Evolutionary conservation across 1,139 yeast species (phyloP), one percentile per base, ranked within the genome.

Genomic region (Hyphopichia khmerensis): DNA sequence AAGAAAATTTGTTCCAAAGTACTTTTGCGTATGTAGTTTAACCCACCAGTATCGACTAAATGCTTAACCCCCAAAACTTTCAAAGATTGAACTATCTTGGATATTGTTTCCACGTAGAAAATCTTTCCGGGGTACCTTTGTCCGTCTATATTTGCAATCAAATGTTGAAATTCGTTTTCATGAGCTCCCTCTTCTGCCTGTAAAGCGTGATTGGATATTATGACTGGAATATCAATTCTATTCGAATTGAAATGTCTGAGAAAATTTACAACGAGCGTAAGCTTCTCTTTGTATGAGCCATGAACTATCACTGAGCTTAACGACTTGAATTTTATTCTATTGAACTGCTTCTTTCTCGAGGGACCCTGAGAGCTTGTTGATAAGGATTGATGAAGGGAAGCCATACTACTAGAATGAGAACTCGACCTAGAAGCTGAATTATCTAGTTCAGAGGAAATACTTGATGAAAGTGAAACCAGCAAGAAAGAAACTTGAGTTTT

Each of bases 211-310:
- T 32, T 40, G 42, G 36, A 32, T 34, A 43, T 32, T 1, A 51
- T 43, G 17, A 39, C 40, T 6, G 53, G 41, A 13, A 45, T 31
- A 24, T 43, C 45, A 10, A 52, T 13, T 13, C 33, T 33, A 10
- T 39, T 35, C 16, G 40, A 40, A 19, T 44, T 46, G 15, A 58
- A 49, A 9, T 40, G 33, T 21, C 59, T 56, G 36, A 60, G 51
- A 40, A 64, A 55, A 13, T 56, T 46, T 7, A 62, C 51, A n/a
- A 64, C 51, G 35, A 60, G 45, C 17, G 46, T 50, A 16, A 62
- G 52, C 43, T 64, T 67, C 41, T 67, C 72, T 39, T 65, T 66
- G 43, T 69, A 69, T 1, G 70, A 50, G 0, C 75, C 75, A 40
- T 59, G 46, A 10, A 50, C 38, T 2, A 69, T 41, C 1, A 67